Base-by-base conservation (phyloP, 2,329 filamentous ascomycete genomes). In the Botrytis tulipae region DNA sequence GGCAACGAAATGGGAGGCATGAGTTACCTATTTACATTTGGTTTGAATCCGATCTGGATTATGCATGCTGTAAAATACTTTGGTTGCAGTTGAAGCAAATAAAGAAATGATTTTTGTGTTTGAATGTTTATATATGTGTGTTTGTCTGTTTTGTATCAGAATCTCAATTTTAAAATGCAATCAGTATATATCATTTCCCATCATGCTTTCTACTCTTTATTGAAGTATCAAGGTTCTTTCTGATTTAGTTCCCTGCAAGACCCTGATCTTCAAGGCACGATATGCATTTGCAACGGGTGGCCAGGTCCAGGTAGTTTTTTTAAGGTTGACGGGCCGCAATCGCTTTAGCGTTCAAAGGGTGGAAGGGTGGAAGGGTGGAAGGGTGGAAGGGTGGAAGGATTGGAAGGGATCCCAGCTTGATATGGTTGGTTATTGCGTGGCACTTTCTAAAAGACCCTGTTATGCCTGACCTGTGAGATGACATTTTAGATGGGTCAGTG, bases 261-360 rank as follows among this genome's bases (percentile, higher is more conserved):
- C 61, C 61, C 61, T 63, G 61, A 63, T 63, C 61, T 44, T 63
- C 61, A 63, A 63, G 61, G 37, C 37, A 32, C 29, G 14, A 32
- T 46, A 32, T 65, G n/a, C 42, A 65, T 40, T 63, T 44, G 37
- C 61, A 63, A 44, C 40, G 61, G 37, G 61, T 63, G 20, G 22
- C 51, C 51, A 57, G 57, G 57, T 59, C 57, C 25, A 42, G 25
- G 25, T 40, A n/a, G 12, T n/a, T 37, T 9, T 22, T 54, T 44
- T 32, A 63, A 44, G 61, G 40, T 63, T 63, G 5, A n/a, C 37
- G 37, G 61, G 37, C 60, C 35, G 60, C 60, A 18, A 40, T 62
- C 37, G 60, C 37, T 62, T 42, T 62, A 62, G 6, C 14, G 20
- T 16, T 62, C 14, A n/a, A 40, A 35, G 35, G 60, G 16, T 32